Base-by-base conservation (phyloP, 2,329 filamentous ascomycete genomes). In the Apiospora arundinis region DNA sequence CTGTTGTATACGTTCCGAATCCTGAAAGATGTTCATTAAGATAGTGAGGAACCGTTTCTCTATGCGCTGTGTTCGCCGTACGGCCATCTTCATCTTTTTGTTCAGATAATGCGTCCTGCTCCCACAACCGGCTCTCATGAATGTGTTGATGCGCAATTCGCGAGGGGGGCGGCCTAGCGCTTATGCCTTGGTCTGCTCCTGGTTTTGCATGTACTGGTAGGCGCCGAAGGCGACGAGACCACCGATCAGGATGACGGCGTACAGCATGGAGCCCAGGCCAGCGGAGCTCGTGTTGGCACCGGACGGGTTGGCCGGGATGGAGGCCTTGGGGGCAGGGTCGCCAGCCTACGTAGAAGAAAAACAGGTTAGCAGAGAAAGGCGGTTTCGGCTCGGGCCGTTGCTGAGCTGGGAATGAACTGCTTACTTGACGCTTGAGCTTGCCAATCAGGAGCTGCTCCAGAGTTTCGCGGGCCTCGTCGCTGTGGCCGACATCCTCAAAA, bases 401-500 rank as follows among this genome's bases (percentile, higher is more conserved):
- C 18, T 25, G 18, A 9, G n/a, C 63, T 42, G 37, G 40, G 28
- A 52, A 42, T 2, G 69, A 72, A 48, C 23, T 72, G 82, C 91
- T 79, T 89, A 97, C 94, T 87, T 89, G 82, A 83, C 94, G 90
- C 91, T 97, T 97, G 82, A 98, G 84, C 48, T 81, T 87, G 75
- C 94, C 95, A 76, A 96, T 88, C 69, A 91, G 84, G 75, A 97
- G 86, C 79, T 90, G 90, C 44, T 92, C 91, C 71, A 99, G 91
- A 76, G 97, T 95, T 87, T 98, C 95, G 76, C 96, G 92, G 76
- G 96, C 96, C 88, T 99, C 96, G 84, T 99, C 96, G 79, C 93
- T 97, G 92, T 99, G 96, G 81, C 96, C 96, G 80, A 99, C 96
- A 85, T 99, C 96, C 87, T 99, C 96, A 82, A 99, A 99, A 74